Base-by-base conservation (phyloP, 371 early-diverging fungal species). In the Mortierella sp. region DNA sequence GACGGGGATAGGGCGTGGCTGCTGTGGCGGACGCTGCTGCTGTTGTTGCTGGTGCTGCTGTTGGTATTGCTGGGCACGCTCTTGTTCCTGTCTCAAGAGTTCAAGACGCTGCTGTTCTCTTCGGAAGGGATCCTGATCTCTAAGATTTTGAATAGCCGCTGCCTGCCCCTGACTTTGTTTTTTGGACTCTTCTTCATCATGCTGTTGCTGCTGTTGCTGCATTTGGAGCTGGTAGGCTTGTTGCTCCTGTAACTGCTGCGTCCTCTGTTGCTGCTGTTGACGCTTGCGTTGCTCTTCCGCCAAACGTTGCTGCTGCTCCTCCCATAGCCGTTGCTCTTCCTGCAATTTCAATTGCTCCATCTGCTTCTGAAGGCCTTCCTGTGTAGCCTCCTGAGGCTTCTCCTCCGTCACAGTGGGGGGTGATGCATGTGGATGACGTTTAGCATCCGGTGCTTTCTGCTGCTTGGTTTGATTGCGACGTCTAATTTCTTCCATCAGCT, bases 401-500 rank as follows among this genome's bases (percentile, higher is more conserved):
- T 49, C 57, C 8, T 9, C 51, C 4, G 49, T 23, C n/a, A 46
- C 14, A 16, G 53, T 27, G 1, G 56, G 7, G 10, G 43, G 54
- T 8, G 23, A 26, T 26, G 9, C 10, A 23, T 64, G 63, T 14
- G 64, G 70, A 30, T 38, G 53, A 8, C 54, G 49, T 16, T 58
- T 63, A 10, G 47, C 31, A 12, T 58, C 64, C 16, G 52, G 23
- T 13, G 67, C 43, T 46, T 60, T 64, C 27, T 58, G 58, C 23
- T 51, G 50, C 42, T 61, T 68, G 43, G 56, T 67, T 18, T 68
- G 64, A 50, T 76, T 79, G 18, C 80, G 78, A 26, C 79, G 76
- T 24, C 74, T 67, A 24, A 81, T 69, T 61, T 90, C 93, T 30
- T 83, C 84, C 65, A 93, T 72, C 82, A 94, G 86, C 59, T 91